Conservation (phyloP, 169 alveolate species). For the Cystoisospora suis region DNA sequence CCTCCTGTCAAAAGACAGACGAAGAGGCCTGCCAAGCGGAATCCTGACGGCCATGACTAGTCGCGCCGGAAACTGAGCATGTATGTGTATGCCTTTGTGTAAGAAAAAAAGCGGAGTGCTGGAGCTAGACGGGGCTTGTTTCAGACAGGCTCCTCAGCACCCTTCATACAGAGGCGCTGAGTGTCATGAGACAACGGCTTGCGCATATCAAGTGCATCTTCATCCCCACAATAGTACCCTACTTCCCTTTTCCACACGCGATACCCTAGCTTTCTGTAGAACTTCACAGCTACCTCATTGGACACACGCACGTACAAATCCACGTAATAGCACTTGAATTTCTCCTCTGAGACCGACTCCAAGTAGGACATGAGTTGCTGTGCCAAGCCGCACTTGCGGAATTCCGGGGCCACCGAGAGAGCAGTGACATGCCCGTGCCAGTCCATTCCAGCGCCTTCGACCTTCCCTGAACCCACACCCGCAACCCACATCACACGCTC, state of each 20-base stretch:
- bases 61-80: too few species aligned
- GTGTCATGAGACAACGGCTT: conserved; percentile 53
- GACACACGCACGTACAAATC: conserved; percentile 94
- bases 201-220: conserved; percentile 92
- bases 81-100: too few species aligned
- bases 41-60: too few species aligned
- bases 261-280: conserved; percentile 91
- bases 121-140: not conserved
- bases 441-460: conserved; percentile 88
- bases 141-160: conserved; percentile 30
- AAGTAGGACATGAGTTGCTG: conserved; percentile 87
- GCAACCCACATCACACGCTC: not conserved
- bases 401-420: conserved; percentile 93
- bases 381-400: conserved; percentile 92
- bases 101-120: not conserved
- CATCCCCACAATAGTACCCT: conserved; percentile 88
- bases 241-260: conserved; percentile 82
- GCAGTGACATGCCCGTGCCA: conserved; percentile 98
- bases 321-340: conserved; percentile 89
- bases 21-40: too few species aligned
- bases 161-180: not conserved
- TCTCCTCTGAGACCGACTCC: conserved; percentile 87
- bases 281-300: conserved; percentile 88
- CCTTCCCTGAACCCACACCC: conserved; percentile 66
- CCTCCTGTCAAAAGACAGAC: too few species aligned